Percentiles rank a stretch among this genome's conserved stretches.
Conservation (phyloP, 2,329 filamentous ascomycete genomes). For the Aspergillus awamori region DNA sequence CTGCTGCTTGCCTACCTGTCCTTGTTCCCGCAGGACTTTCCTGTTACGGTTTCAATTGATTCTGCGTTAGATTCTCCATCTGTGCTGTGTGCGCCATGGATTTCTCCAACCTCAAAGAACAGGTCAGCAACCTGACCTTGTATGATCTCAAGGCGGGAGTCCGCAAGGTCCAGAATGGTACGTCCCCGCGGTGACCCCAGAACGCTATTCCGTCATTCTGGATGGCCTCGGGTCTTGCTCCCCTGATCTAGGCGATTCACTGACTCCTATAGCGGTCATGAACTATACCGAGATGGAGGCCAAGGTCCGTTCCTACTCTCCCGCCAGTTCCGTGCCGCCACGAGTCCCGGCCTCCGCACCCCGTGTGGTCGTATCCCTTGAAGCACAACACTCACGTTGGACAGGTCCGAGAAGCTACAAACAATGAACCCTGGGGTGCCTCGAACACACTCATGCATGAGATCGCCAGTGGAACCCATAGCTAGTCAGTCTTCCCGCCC, state of each 20-base stretch:
- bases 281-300: constrained; percentile 95
- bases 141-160: constrained; percentile 96
- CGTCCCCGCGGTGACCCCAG: constrained; percentile 26
- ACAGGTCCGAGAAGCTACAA: constrained; percentile 94
- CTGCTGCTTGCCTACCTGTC: constrained; percentile 8
- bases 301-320: constrained; percentile 50
- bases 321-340: constrained; percentile 16
- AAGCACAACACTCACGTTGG: constrained; percentile 23
- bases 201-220: not conserved
- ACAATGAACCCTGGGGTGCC: constrained; percentile 97
- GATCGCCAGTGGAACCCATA: constrained; percentile 96
- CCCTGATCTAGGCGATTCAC: not conserved
- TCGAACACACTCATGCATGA: constrained; percentile 90
- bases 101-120: constrained; percentile 79
- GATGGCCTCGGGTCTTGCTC: not conserved
- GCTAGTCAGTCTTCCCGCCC: constrained; percentile 70
- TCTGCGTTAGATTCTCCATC: constrained; percentile 14
- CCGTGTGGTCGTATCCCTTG: constrained; percentile 5
- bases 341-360: constrained; percentile 8
- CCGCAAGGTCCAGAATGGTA: constrained; percentile 96
- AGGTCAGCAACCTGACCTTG: constrained; percentile 87
- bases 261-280: constrained; percentile 73
- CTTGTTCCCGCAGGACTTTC: constrained; percentile 15
- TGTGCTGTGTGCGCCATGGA: constrained; percentile 65
- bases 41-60: constrained; percentile 13